Evolutionary conservation across 75 land plant species (phyloP), one percentile per base, ranked within the genome.

Genomic region (Selaginella moellendorffii): DNA sequence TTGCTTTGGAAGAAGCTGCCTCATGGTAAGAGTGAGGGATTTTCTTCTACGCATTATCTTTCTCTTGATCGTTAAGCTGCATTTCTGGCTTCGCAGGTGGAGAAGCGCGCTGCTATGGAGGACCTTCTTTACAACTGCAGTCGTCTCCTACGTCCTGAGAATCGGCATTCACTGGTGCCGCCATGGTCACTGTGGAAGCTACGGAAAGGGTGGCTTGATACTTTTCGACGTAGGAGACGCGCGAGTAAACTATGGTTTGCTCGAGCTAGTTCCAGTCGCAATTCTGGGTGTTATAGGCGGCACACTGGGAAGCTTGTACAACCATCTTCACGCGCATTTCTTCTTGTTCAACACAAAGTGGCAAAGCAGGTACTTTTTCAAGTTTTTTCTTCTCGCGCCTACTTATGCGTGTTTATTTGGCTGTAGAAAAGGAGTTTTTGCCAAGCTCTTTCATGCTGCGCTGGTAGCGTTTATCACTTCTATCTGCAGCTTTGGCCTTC

Each of bases 371-470:
- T 36, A 36, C 5, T 5, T 5, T 36, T 5, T 36, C 14, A 5
- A 5, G 46, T 36, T 36, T 5, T 36, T 5, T 5, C 10, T 36
- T 5, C 14, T 36, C n/a, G n/a, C n/a, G n/a, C n/a, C n/a, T n/a
- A n/a, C n/a, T n/a, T n/a, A n/a, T n/a, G n/a, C n/a, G n/a, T n/a
- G n/a, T n/a, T n/a, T 36, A 14, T 36, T 36, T 36, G 46, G 5
- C 14, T 52, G 28, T 81, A 90, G 97, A 88, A 84, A 81, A 63
- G 92, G 97, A 18, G 53, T 42, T n/a, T 18, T 75, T 22, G 67
- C 65, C 58, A 85, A 78, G 72, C 70, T 85, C 24, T 53, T 83
- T 29, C 79, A 83, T 26, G 80, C 89, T 24, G 65, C 75, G 23
- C 30, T 30, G 0, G 51, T 85, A 24, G 83, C 89, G 31, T 46